Base-by-base conservation (phyloP, 1,284 basidiomycete species). In the Moniliella sp. region DNA sequence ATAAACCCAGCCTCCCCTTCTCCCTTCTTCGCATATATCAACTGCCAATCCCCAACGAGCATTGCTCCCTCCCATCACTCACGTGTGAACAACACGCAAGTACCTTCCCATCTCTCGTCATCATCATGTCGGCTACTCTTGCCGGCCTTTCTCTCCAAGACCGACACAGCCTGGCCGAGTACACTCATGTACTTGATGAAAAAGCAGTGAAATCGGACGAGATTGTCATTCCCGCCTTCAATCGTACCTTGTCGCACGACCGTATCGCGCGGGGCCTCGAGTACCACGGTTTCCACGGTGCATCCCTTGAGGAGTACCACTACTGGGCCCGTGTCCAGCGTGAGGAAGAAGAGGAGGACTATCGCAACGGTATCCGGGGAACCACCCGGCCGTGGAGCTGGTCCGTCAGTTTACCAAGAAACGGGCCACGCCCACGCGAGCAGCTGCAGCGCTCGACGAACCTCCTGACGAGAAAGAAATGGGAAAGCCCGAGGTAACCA, bases 321-420 rank as follows among this genome's bases (percentile, higher is more conserved):
- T 40, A 40, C 31, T 44, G 40, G 15, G 42, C 42, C 11, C 39
- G 37, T 23, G 33, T 44, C 28, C 42, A 44, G 34, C 42, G 42
- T 14, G 39, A 38, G 15, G 38, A 44, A 19, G 42, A 44, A 11
- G 36, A 39, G 21, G 34, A 40, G 13, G 40, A 40, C 28, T 36
- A 39, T 2, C 25, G 32, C 18, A 39, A 39, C 2, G 39, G 36
- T 25, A 19, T 41, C 4, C 30, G 38, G 4, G 33, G 40, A 18
- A 39, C 40, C 25, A 31, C 30, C 31, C 35, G 12, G 42, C 39
- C 17, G 36, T 36, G 7, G 26, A 36, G 19, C 32, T 30, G 10
- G 19, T 30, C 10, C 38, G 32, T 27, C 39, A 32, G 31, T 28
- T 39, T 18, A 7, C 7, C 21, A 7, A n/a, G 8, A 23, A 23